These are phyloP conservation scores for Fusarium illudens DNA, from an alignment of 2,329 filamentous ascomycete species.

Conservation along the genomic window DNA sequence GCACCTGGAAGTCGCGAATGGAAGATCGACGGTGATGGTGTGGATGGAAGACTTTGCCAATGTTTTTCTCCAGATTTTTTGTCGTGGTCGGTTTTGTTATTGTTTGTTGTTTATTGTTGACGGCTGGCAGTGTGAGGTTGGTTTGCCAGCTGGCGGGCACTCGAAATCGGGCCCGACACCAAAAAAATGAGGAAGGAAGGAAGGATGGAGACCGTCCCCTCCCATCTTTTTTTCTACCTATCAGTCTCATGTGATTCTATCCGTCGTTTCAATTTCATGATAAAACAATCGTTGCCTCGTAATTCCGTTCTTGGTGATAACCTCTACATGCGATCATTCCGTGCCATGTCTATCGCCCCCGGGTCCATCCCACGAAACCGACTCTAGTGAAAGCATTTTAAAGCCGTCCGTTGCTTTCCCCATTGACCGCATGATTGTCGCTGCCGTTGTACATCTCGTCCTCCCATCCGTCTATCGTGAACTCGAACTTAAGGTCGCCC, in stretches of 20 bases:
- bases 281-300: neutral
- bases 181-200: slow-evolving; percentile 3
- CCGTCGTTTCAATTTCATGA: neutral
- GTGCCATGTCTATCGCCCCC: neutral
- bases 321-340: neutral
- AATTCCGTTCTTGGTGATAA: neutral
- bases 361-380: neutral
- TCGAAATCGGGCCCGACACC: neutral
- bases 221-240: neutral
- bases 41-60: neutral
- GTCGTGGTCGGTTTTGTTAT: neutral
- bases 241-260: slow-evolving; percentile 5
- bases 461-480: slow-evolving; percentile 64
- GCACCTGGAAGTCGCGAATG: neutral
- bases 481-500: slow-evolving; percentile 65
- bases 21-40: neutral
- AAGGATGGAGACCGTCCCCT: neutral
- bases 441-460: slow-evolving; percentile 25
- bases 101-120: slow-evolving; percentile 5
- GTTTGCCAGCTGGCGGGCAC: slow-evolving; percentile 19
- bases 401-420: slow-evolving; percentile 1
- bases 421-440: neutral
- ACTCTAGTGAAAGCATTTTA: neutral
- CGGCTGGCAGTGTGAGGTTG: slow-evolving; percentile 1
- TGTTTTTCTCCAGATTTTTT: neutral